Evolutionary conservation across 176 grass and related monocot species (phyloP).

Genomic region (Oryza meyeriana): DNA sequence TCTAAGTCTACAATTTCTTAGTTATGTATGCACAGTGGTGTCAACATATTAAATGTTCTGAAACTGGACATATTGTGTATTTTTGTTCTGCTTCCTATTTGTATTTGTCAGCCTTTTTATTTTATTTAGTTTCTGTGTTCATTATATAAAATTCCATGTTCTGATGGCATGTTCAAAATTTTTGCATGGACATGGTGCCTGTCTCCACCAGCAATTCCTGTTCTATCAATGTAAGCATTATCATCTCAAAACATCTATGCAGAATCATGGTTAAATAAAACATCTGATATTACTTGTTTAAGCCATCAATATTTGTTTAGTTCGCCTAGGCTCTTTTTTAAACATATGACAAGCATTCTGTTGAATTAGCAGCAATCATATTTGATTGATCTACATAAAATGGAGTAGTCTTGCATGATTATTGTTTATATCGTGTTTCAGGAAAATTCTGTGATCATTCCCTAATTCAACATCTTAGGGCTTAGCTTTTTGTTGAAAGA

Average conservation of each 20-base stretch:
- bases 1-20: neutral
- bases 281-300: neutral
- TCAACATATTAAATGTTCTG: neutral
- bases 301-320: neutral
- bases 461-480: neutral
- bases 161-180: slow-evolving; percentile 37
- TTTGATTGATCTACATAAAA: neutral
- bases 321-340: neutral
- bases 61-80: neutral
- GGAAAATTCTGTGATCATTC: neutral
- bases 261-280: neutral
- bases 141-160: neutral
- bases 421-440: neutral
- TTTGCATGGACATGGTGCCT: slow-evolving; percentile 51
- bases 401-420: neutral
- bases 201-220: slow-evolving; percentile 87
- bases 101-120: neutral
- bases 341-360: neutral
- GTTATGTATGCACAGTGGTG: neutral
- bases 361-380: neutral
- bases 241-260: slow-evolving; percentile 10
- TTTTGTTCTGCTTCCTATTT: neutral
- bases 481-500: neutral
- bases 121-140: neutral
- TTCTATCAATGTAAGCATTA: slow-evolving; percentile 90